Percentiles rank a stretch among this genome's conserved stretches.
These are phyloP conservation scores for Tuber melanosporum DNA, from an alignment of 495 filamentous ascomycete species.

Conservation along the genomic window DNA sequence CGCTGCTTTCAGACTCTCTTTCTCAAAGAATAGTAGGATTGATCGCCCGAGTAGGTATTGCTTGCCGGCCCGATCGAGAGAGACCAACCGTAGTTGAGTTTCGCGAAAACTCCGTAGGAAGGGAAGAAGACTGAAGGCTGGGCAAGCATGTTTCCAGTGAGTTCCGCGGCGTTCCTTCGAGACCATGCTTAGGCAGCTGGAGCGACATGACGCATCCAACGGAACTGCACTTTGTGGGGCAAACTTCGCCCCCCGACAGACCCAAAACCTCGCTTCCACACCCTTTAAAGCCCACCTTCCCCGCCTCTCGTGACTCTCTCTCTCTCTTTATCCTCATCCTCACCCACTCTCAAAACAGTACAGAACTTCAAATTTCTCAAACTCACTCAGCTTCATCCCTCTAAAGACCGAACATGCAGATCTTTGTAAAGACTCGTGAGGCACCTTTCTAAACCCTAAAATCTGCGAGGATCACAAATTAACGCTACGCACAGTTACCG, in stretches of 20 bases:
- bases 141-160: neutral
- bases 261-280: neutral
- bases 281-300: neutral
- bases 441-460: conserved; percentile 2
- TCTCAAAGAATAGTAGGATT: neutral
- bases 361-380: neutral
- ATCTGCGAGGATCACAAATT: conserved; percentile 25
- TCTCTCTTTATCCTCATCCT: neutral
- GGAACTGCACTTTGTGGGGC: neutral
- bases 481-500: conserved; percentile 61
- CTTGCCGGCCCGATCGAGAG: neutral
- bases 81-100: neutral
- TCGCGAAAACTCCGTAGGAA: neutral
- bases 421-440: conserved; percentile 42
- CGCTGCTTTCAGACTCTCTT: neutral
- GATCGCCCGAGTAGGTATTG: neutral
- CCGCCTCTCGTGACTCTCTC: neutral
- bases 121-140: neutral
- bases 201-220: neutral
- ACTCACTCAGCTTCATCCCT: neutral
- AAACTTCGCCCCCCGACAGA: neutral
- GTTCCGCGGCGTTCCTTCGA: neutral
- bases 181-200: neutral
- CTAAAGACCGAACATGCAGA: conserved; percentile 32
- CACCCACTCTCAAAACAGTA: neutral